Conservation (phyloP, 2,329 filamentous ascomycete genomes). For the Colletotrichum sp. region DNA sequence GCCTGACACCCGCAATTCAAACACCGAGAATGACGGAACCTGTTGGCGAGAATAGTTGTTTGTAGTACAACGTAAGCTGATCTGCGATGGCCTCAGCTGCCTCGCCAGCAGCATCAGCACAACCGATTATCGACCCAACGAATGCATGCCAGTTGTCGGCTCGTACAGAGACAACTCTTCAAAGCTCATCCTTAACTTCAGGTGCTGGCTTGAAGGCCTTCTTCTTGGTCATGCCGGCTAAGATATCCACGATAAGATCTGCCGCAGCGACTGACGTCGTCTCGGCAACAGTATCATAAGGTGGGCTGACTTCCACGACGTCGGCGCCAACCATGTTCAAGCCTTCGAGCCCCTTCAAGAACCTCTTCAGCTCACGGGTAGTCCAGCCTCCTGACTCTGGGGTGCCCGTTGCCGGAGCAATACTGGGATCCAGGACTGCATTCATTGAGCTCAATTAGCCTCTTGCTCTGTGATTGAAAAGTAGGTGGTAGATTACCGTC, state of each 20-base stretch:
- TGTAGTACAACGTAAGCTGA: neutral
- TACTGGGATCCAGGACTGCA: conserved; percentile 28
- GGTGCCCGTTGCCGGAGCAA: neutral
- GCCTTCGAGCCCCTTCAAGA: neutral
- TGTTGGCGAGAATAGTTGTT: neutral
- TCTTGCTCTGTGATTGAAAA: neutral
- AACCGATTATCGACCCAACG: neutral
- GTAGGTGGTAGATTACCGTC: neutral
- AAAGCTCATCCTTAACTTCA: neutral
- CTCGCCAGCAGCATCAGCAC: neutral
- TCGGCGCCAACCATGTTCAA: neutral
- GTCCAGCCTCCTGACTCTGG: neutral
- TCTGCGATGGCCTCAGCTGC: neutral
- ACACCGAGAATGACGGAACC: accelerated
- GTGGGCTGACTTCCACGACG: conserved; percentile 79
- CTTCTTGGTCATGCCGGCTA: neutral
- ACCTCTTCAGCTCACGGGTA: neutral
- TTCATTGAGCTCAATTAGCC: accelerated
- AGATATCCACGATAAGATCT: neutral
- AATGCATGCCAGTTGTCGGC: accelerated
- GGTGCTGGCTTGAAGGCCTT: neutral
- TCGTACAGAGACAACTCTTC: accelerated
- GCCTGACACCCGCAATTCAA: accelerated
- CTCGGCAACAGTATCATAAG: conserved; percentile 81
- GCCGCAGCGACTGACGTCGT: conserved; percentile 62